phyloP scores from a whole-genome alignment of 2,329 filamentous ascomycete genomes.

The Colletotrichum somersetense region DNA sequence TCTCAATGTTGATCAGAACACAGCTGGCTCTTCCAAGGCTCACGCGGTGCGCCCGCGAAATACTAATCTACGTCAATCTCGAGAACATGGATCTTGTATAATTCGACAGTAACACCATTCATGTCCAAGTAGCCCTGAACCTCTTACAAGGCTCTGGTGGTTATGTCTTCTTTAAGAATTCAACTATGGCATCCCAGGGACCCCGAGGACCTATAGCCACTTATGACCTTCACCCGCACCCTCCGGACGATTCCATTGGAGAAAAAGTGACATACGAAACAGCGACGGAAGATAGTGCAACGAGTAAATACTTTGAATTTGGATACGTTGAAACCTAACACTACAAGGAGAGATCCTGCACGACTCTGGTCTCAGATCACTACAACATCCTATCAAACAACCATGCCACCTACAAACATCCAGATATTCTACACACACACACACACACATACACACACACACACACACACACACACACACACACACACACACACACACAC shows the following conservation, averaged over 20 bases:
- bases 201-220: not conserved
- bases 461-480: too few species aligned
- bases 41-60: not conserved
- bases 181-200: constrained; percentile 7
- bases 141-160: not conserved
- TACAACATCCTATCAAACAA: not conserved
- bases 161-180: not conserved
- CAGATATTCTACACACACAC: not conserved
- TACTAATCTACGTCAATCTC: not conserved
- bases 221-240: constrained; percentile 8
- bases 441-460: too few species aligned
- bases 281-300: not conserved
- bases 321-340: not conserved
- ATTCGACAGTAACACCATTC: not conserved
- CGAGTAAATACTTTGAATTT: not conserved
- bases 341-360: not conserved
- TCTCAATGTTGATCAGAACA: not conserved
- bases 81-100: not conserved
- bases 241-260: not conserved
- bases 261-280: constrained; percentile 15
- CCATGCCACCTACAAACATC: not conserved
- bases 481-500: too few species aligned
- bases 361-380: not conserved
- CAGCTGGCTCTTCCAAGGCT: not conserved
- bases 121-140: not conserved